These are phyloP conservation scores for Penicillium sclerotigenum DNA, from an alignment of 2,329 filamentous ascomycete species.

Conservation along the genomic window DNA sequence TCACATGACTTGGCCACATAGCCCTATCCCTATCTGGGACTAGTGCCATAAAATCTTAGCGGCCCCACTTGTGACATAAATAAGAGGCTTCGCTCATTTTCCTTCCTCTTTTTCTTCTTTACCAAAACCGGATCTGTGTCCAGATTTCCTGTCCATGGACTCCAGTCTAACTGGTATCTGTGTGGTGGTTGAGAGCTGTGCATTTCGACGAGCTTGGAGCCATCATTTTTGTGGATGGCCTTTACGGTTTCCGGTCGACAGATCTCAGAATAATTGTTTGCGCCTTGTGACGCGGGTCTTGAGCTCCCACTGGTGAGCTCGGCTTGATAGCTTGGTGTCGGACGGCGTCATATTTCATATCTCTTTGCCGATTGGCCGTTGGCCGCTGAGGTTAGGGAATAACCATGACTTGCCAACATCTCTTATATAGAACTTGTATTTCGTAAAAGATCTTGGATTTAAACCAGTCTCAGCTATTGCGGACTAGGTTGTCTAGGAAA, in stretches of 20 bases:
- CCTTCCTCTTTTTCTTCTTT: slow-evolving; percentile 39
- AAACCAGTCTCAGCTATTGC: neutral
- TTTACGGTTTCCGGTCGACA: slow-evolving; percentile 86
- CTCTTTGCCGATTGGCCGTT: slow-evolving; percentile 82
- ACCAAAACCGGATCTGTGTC: slow-evolving; percentile 74
- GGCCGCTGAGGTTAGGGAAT: slow-evolving; percentile 83
- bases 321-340: slow-evolving; percentile 52
- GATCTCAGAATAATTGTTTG: slow-evolving; percentile 74
- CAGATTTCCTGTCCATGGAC: slow-evolving; percentile 64
- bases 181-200: slow-evolving; percentile 74
- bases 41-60: slow-evolving; percentile 24
- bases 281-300: slow-evolving; percentile 54
- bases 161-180: slow-evolving; percentile 41
- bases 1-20: slow-evolving; percentile 12
- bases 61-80: slow-evolving; percentile 16
- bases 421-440: slow-evolving; percentile 8
- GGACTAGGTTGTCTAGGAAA: neutral
- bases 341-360: slow-evolving; percentile 82
- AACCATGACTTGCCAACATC: slow-evolving; percentile 80
- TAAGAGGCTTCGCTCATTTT: slow-evolving; percentile 36
- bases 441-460: neutral
- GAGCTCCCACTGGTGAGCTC: slow-evolving; percentile 70
- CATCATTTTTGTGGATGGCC: slow-evolving; percentile 63
- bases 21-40: slow-evolving; percentile 7
- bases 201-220: slow-evolving; percentile 88